Percentiles rank a stretch among this genome's conserved stretches.
phyloP scores from a whole-genome alignment of 371 early-diverging fungal species.

The Rhizopus delemar region DNA sequence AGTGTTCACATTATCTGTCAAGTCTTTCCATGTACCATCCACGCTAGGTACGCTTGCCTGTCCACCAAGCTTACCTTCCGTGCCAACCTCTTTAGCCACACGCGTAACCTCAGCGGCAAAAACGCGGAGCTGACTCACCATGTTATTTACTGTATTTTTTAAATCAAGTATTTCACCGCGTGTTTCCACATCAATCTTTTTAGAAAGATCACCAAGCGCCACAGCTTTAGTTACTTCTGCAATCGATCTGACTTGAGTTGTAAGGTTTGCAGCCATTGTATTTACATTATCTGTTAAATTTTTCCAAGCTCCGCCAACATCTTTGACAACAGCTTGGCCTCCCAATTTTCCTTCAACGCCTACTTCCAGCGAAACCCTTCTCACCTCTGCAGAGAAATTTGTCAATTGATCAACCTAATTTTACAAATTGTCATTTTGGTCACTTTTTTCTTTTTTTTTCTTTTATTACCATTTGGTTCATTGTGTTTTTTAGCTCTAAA shows the following conservation, averaged over 20 bases:
- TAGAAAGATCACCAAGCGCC: slow-evolving; percentile 52
- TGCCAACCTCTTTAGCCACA: too few species aligned
- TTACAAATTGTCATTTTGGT: neutral
- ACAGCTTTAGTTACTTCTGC: slow-evolving; percentile 46
- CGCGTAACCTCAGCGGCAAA: slow-evolving; percentile 2
- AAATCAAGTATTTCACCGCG: slow-evolving; percentile 36
- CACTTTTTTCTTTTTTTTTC: neutral
- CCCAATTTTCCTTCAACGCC: slow-evolving; percentile 27
- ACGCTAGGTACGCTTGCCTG: too few species aligned
- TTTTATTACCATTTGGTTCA: slow-evolving; percentile 26
- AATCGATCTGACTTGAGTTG: slow-evolving; percentile 55
- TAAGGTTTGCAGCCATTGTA: slow-evolving; percentile 61
- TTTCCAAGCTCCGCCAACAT: slow-evolving; percentile 62
- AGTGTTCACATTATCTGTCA: slow-evolving; percentile 46
- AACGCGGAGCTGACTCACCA: slow-evolving; percentile 42
- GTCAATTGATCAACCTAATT: slow-evolving; percentile 30
- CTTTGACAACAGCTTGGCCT: too few species aligned
- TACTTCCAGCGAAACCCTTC: slow-evolving; percentile 62
- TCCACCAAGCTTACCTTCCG: too few species aligned
- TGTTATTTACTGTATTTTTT: slow-evolving; percentile 45
- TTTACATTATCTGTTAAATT: slow-evolving; percentile 63
- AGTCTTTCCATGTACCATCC: too few species aligned
- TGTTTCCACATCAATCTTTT: slow-evolving; percentile 43
- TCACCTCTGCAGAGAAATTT: slow-evolving; percentile 59
- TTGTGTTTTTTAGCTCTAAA: slow-evolving; percentile 24